phyloP scores from a whole-genome alignment of 768 basidiomycete genomes.

The Melanogaster broomeanus region DNA sequence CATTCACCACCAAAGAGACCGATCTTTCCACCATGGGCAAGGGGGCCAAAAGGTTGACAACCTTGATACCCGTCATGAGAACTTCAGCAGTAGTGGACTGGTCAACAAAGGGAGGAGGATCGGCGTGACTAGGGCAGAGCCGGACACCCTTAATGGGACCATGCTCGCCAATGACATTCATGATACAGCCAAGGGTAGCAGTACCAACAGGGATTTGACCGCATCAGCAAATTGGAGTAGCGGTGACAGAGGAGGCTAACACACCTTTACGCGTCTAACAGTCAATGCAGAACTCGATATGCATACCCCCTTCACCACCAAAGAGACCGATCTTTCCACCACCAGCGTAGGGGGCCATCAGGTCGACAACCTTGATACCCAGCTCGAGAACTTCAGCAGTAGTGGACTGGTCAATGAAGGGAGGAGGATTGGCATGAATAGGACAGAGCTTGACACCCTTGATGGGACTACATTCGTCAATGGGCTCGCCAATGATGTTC shows the following conservation, averaged over 20 bases:
- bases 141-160: no score
- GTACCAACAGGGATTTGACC: no score
- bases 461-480: constrained; percentile 99
- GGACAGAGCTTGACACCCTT: constrained; percentile 89
- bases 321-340: no score
- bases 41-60: constrained; percentile 98
- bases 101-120: no score
- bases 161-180: no score
- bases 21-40: constrained; percentile 99
- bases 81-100: no score
- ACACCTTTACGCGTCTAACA: constrained; percentile 61
- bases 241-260: constrained; percentile 10
- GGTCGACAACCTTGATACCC: constrained; percentile 26
- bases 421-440: constrained; percentile 96
- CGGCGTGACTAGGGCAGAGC: no score
- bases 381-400: no score
- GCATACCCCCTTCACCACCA: constrained; percentile 54
- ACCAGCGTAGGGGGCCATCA: no score
- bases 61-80: constrained; percentile 99
- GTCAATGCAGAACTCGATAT: constrained; percentile 86
- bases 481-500: no score
- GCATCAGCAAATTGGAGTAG: constrained; percentile 3
- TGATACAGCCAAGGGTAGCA: no score
- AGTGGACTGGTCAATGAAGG: constrained; percentile 99
- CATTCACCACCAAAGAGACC: no score